phyloP scores from a whole-genome alignment of 257 asterid species.

The Marsdenia floribunda region DNA sequence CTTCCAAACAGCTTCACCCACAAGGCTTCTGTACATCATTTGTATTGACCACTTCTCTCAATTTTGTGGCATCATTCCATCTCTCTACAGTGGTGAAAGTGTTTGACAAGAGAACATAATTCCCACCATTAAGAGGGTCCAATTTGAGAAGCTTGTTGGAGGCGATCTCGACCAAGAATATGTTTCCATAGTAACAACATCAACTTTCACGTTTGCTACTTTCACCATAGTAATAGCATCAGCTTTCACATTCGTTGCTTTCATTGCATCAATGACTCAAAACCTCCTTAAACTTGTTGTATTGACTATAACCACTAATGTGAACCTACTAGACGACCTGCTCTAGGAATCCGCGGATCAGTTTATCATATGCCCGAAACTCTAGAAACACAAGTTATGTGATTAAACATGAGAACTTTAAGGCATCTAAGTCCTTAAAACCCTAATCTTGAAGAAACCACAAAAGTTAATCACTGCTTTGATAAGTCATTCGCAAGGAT shows the following conservation, averaged over 20 bases:
- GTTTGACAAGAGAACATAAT: slow-evolving; percentile 28
- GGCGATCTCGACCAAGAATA: slow-evolving; percentile 31
- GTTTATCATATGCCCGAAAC: too few relatives aligned
- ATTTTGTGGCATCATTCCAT: slow-evolving; percentile 31
- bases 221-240: slow-evolving; percentile 38
- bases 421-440: too few relatives aligned
- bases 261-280: slow-evolving; percentile 21
- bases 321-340: too few relatives aligned
- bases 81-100: slow-evolving; percentile 30
- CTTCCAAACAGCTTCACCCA: slow-evolving; percentile 37
- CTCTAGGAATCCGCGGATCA: too few relatives aligned
- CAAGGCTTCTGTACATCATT: slow-evolving; percentile 26
- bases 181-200: slow-evolving; percentile 25
- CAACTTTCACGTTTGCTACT: slow-evolving; percentile 36
- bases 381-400: too few relatives aligned
- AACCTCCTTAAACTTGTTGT: slow-evolving; percentile 23
- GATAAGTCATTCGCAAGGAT: too few relatives aligned
- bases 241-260: slow-evolving; percentile 22
- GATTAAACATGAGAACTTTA: too few relatives aligned
- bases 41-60: slow-evolving; percentile 26
- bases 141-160: slow-evolving; percentile 25
- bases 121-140: slow-evolving; percentile 31
- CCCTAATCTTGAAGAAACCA: too few relatives aligned
- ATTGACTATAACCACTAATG: slow-evolving; percentile 34
- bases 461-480: too few relatives aligned